A percentile compares a stretch with the other conserved stretches of the same genome.
These are phyloP conservation scores for Neolentinus lepideus DNA, from an alignment of 1,284 basidiomycete species.

Conservation along the genomic window DNA sequence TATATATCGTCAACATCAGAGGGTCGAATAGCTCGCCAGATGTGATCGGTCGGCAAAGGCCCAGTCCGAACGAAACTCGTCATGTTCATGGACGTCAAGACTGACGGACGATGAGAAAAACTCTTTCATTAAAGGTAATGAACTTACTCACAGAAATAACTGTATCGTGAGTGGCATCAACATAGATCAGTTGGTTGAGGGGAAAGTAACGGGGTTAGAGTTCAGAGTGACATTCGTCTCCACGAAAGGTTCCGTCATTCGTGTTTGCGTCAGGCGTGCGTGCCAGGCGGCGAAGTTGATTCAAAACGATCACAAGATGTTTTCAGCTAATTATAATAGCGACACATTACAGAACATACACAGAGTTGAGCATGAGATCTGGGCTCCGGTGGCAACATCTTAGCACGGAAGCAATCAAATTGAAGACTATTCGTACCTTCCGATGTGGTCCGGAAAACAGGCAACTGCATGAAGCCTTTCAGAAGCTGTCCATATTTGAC, in stretches of 20 bases:
- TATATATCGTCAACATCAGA: background rate
- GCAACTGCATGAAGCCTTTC: conserved; percentile 73
- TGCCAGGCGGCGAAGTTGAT: conserved; percentile 83
- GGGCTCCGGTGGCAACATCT: too few species aligned
- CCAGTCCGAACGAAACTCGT: conserved; percentile 25
- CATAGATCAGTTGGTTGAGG: conserved; percentile 53
- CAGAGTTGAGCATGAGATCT: conserved; percentile 79
- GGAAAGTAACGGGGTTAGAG: conserved; percentile 42
- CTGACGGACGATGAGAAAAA: background rate
- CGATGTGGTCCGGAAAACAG: conserved; percentile 85
- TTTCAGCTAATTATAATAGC: background rate
- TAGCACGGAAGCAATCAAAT: too few species aligned
- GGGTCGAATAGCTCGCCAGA: conserved; percentile 21
- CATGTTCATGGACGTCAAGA: background rate
- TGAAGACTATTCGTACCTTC: conserved; percentile 43
- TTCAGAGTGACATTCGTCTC: background rate
- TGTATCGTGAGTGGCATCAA: conserved; percentile 48
- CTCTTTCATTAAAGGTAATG: background rate
- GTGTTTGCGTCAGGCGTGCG: conserved; percentile 44
- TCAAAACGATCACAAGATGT: background rate
- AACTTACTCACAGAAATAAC: conserved; percentile 18
- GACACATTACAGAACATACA: conserved; percentile 15
- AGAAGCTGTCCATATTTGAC: conserved; percentile 78
- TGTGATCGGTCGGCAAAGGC: conserved; percentile 49
- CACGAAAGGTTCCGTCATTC: conserved; percentile 23